phyloP scores from a whole-genome alignment of 2,329 filamentous ascomycete genomes.

The Ustulina deusta region DNA sequence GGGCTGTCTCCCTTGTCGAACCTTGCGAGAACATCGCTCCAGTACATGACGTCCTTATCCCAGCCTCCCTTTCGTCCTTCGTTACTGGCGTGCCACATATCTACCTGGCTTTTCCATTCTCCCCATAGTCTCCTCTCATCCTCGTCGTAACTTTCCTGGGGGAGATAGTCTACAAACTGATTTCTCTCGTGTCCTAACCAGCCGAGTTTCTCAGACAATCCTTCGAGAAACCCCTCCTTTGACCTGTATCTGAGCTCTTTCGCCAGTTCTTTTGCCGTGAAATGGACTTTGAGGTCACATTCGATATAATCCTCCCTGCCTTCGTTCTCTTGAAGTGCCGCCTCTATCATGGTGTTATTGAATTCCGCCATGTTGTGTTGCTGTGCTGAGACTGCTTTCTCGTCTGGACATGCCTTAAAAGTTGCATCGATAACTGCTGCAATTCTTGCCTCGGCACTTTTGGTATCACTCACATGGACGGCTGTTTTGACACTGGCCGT shows the following conservation, averaged over 20 bases:
- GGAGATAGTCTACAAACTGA: conserved; percentile 18
- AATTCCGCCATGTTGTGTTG: neutral
- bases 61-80: conserved; percentile 16
- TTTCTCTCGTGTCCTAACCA: conserved; percentile 23
- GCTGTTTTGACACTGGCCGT: conserved; percentile 22
- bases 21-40: conserved; percentile 18
- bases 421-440: conserved; percentile 22
- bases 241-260: conserved; percentile 20
- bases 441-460: conserved; percentile 5
- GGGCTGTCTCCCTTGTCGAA: conserved; percentile 22
- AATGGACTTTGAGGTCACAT: conserved; percentile 22
- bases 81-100: conserved; percentile 25
- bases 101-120: conserved; percentile 26
- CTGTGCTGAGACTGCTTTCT: neutral
- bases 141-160: conserved; percentile 21
- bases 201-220: conserved; percentile 16
- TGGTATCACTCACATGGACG: conserved; percentile 7
- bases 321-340: neutral
- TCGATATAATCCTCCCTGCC: neutral
- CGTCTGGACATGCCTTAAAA: neutral
- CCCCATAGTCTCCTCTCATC: conserved; percentile 25
- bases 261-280: conserved; percentile 18
- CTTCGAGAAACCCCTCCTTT: conserved; percentile 20
- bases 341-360: neutral
- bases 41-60: conserved; percentile 26